Evolutionary conservation across 331 rosid genomes (phyloP).

Genomic region (Ulmus americana): DNA sequence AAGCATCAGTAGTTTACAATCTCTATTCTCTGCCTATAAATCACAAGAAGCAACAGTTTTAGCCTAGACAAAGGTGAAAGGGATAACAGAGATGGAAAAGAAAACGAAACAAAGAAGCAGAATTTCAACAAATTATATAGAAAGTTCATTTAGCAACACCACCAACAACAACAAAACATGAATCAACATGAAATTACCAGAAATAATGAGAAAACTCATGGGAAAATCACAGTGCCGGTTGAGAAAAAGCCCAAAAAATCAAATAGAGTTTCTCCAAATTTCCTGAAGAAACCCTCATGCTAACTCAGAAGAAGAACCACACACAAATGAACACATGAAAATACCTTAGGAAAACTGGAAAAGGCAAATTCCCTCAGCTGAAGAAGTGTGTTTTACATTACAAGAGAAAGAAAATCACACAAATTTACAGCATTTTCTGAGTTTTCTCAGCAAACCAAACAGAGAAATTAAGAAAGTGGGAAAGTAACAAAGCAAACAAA

Average conservation of each 20-base stretch:
- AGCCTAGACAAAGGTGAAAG: background rate
- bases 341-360: too few species aligned
- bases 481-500: background rate
- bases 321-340: too few species aligned
- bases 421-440: background rate
- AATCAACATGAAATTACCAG: background rate
- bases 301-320: too few species aligned
- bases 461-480: background rate
- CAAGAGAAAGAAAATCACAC: background rate
- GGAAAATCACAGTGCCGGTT: background rate
- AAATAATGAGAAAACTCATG: background rate
- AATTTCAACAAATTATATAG: background rate
- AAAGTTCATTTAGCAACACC: background rate
- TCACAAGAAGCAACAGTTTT: conserved; percentile 1
- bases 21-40: background rate
- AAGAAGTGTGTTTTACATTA: background rate
- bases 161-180: background rate
- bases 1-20: conserved; percentile 2
- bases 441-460: conserved; percentile 4
- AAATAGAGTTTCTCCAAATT: too few species aligned
- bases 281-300: too few species aligned
- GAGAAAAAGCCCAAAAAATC: too few species aligned
- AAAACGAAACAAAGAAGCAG: background rate
- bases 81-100: background rate
- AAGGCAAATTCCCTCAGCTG: background rate